Evolutionary conservation across 805 yeast species (phyloP).

Genomic region (Saturnispora silvae): DNA sequence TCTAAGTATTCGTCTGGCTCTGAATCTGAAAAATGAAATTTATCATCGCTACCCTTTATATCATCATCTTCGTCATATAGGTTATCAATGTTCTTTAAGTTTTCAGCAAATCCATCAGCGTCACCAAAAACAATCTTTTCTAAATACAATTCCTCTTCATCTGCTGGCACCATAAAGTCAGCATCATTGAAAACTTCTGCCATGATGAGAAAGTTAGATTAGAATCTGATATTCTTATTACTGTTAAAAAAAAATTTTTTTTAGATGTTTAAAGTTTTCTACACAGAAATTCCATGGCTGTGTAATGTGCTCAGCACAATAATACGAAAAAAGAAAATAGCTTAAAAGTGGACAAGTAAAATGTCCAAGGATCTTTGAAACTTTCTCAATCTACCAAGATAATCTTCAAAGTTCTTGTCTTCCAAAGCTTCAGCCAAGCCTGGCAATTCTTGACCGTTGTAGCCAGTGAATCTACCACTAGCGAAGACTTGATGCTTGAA

Average conservation of each 20-base stretch:
- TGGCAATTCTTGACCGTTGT: constrained; percentile 48
- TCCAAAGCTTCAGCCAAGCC: constrained; percentile 46
- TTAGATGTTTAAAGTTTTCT: background rate
- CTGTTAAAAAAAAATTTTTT: constrained; percentile 1
- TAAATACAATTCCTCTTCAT: constrained; percentile 68
- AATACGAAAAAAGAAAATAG: background rate
- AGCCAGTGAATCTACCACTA: constrained; percentile 51
- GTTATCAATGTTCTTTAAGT: constrained; percentile 51
- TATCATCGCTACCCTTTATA: constrained; percentile 15
- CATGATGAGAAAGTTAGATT: background rate
- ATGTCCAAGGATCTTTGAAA: no score
- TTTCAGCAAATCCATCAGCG: constrained; percentile 55
- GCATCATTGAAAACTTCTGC: constrained; percentile 3
- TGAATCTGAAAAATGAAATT: constrained; percentile 20
- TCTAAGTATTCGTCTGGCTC: constrained; percentile 26
- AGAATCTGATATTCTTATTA: background rate
- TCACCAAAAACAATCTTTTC: constrained; percentile 91
- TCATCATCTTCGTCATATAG: constrained; percentile 37
- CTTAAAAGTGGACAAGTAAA: background rate
- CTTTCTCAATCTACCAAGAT: constrained; percentile 19
- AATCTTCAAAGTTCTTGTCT: constrained; percentile 29
- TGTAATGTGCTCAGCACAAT: constrained; percentile 3
- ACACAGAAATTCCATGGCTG: background rate
- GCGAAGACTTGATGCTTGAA: constrained; percentile 51
- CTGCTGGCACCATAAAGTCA: constrained; percentile 50